Evolutionary conservation across 805 yeast genomes (phyloP).

Genomic region (Candida silvicultrix): DNA sequence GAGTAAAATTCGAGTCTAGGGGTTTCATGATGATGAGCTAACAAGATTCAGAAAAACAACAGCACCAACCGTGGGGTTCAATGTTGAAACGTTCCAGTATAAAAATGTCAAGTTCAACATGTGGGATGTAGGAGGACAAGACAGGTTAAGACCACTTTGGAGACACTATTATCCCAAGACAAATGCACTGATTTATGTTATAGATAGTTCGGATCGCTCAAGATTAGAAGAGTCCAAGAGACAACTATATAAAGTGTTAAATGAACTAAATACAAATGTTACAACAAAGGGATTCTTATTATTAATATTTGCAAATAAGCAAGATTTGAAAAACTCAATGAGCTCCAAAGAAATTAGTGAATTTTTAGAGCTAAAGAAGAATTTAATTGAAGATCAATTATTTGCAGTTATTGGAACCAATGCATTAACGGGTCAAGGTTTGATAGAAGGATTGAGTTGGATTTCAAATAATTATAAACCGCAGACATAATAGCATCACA

Average conservation of each 20-base stretch:
- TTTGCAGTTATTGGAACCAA: conserved; percentile 93
- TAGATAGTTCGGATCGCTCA: conserved; percentile 70
- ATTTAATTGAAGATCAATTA: conserved; percentile 57
- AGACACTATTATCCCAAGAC: conserved; percentile 93
- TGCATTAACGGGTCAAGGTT: conserved; percentile 85
- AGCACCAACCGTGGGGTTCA: conserved; percentile 92
- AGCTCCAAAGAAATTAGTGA: conserved; percentile 83
- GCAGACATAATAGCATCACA: not conserved
- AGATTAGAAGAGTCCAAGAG: conserved; percentile 73
- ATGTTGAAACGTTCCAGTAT: conserved; percentile 80
- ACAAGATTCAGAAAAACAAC: conserved; percentile 42
- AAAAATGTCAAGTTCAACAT: conserved; percentile 79
- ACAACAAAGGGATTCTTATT: conserved; percentile 66
- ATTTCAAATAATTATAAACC: conserved; percentile 41
- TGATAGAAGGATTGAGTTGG: conserved; percentile 86
- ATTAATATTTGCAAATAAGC: conserved; percentile 87
- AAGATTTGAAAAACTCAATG: conserved; percentile 88
- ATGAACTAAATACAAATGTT: conserved; percentile 55
- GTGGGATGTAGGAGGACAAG: conserved; percentile 98
- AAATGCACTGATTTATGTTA: conserved; percentile 84
- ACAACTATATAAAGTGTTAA: conserved; percentile 71
- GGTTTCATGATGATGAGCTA: no score
- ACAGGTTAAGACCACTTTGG: conserved; percentile 87
- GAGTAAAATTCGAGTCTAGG: no score
- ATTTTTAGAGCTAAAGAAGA: conserved; percentile 52